Evolutionary conservation across 1,284 basidiomycete species (phyloP).

Genomic region (Ustilago tritici): DNA sequence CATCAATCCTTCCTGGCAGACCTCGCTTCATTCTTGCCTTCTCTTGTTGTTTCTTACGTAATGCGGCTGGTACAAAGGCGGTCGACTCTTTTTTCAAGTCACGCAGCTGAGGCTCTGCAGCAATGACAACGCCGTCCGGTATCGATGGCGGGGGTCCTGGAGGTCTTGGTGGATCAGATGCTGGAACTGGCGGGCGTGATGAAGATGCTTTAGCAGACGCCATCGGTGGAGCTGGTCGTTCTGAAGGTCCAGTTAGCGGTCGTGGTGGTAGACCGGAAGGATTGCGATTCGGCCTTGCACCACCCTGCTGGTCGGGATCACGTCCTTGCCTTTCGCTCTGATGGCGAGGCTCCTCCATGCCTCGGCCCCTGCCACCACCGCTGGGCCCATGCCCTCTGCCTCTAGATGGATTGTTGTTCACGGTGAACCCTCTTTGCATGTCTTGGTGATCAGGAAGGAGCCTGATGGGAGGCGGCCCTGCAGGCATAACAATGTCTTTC

Average conservation of each 20-base stretch:
- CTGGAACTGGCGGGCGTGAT: neutral
- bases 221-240: conserved; percentile 4
- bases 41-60: conserved; percentile 58
- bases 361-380: conserved; percentile 11
- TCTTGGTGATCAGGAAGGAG: neutral
- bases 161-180: conserved; percentile 13
- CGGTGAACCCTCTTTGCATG: neutral
- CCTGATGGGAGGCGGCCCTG: conserved; percentile 54
- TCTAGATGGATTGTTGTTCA: neutral
- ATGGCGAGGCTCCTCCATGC: conserved; percentile 7
- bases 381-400: neutral
- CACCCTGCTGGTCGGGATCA: neutral
- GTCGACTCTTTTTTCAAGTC: conserved; percentile 66
- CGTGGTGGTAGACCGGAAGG: conserved; percentile 1
- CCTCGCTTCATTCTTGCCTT: conserved; percentile 53
- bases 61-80: conserved; percentile 62
- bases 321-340: conserved; percentile 9
- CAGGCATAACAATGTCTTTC: conserved; percentile 65
- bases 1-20: conserved; percentile 53
- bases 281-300: neutral
- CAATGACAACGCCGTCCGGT: conserved; percentile 48
- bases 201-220: neutral
- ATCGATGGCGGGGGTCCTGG: conserved; percentile 37
- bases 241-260: conserved; percentile 12
- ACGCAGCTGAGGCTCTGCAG: conserved; percentile 65